These are phyloP conservation scores for Protomyces inundatus DNA, from an alignment of 1,139 yeast genomes.

Conservation along the genomic window DNA sequence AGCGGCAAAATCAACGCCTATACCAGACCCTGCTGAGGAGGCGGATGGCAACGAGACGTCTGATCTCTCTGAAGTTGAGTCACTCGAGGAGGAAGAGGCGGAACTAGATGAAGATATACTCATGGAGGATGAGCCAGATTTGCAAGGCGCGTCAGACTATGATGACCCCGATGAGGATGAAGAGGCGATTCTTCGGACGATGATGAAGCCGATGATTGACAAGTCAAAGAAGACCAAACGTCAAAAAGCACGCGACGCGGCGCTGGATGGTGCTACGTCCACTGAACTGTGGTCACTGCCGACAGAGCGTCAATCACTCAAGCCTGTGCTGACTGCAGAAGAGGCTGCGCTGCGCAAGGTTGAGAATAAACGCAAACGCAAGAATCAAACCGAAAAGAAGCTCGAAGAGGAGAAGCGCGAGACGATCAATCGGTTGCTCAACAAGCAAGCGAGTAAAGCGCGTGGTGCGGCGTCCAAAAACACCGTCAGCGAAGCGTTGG, in stretches of 20 bases:
- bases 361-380: slow-evolving; percentile 82
- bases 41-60: background rate
- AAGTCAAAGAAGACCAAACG: slow-evolving; percentile 28
- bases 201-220: slow-evolving; percentile 24
- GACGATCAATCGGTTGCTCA: slow-evolving; percentile 31
- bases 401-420: slow-evolving; percentile 74
- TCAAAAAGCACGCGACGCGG: slow-evolving; percentile 17
- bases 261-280: slow-evolving; percentile 28
- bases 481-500: slow-evolving; percentile 10
- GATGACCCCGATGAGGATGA: slow-evolving; percentile 36
- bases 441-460: slow-evolving; percentile 19
- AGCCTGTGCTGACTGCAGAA: slow-evolving; percentile 65
- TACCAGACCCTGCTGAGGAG: background rate
- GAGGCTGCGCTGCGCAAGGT: slow-evolving; percentile 76
- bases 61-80: slow-evolving; percentile 22
- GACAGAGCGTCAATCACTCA: slow-evolving; percentile 41
- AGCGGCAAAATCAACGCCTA: background rate
- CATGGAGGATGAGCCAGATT: slow-evolving; percentile 33
- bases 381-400: slow-evolving; percentile 74
- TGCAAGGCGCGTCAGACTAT: slow-evolving; percentile 26
- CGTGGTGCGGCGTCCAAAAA: slow-evolving; percentile 11
- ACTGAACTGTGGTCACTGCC: slow-evolving; percentile 37
- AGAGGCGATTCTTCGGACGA: slow-evolving; percentile 33
- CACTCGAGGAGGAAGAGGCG: slow-evolving; percentile 31
- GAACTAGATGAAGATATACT: slow-evolving; percentile 31